These are phyloP conservation scores for Tephrocybe sp. DNA, from an alignment of 768 basidiomycete species.

Conservation along the genomic window DNA sequence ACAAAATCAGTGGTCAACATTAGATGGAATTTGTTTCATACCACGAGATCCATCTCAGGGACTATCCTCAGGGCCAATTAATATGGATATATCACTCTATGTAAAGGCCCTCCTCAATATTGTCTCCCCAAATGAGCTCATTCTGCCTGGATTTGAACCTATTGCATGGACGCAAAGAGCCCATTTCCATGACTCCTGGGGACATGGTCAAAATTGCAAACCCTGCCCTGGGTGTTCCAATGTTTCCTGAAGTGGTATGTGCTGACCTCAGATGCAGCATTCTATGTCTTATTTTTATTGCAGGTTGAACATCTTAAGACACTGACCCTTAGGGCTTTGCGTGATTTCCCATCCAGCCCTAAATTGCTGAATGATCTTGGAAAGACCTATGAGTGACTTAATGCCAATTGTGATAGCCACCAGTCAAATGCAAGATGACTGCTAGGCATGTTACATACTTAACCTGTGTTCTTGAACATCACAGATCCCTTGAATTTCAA, in stretches of 20 bases:
- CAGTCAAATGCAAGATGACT: conserved; percentile 15
- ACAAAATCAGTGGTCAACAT: conserved; percentile 23
- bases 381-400: conserved; percentile 45
- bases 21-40: conserved; percentile 40
- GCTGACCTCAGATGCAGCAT: no score
- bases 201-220: conserved; percentile 32
- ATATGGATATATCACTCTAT: conserved; percentile 21
- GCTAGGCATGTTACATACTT: conserved; percentile 16
- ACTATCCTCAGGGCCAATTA: neutral
- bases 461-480: conserved; percentile 46
- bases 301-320: conserved; percentile 43
- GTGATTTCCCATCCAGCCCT: conserved; percentile 20
- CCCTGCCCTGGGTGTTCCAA: conserved; percentile 38
- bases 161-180: conserved; percentile 53
- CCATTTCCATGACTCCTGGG: conserved; percentile 26
- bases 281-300: conserved; percentile 11
- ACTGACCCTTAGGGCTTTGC: conserved; percentile 29
- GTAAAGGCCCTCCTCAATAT: conserved; percentile 28
- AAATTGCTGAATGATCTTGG: conserved; percentile 37
- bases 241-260: conserved; percentile 39
- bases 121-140: conserved; percentile 37
- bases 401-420: conserved; percentile 24
- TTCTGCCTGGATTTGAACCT: conserved; percentile 35
- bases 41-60: conserved; percentile 27
- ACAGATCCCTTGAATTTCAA: conserved; percentile 28